These are phyloP conservation scores for Harrya chromipes DNA, from an alignment of 768 basidiomycete species.

Conservation along the genomic window DNA sequence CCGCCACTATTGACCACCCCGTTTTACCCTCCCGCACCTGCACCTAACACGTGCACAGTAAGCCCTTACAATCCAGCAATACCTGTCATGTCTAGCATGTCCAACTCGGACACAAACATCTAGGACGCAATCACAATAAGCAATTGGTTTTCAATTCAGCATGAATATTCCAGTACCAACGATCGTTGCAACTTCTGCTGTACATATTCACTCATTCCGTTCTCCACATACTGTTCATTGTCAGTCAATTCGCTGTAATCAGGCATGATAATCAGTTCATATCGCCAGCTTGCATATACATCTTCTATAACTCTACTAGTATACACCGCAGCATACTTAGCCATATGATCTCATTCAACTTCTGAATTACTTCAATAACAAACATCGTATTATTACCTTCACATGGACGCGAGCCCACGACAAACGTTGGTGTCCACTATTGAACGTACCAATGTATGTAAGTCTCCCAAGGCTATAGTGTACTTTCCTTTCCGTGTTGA, in stretches of 20 bases:
- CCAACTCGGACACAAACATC: constrained; percentile 9
- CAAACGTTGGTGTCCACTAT: constrained; percentile 1
- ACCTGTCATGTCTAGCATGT: constrained; percentile 16
- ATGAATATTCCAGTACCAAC: constrained; percentile 2
- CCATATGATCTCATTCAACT: neutral
- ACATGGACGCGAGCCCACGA: neutral
- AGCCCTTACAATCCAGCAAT: constrained; percentile 8
- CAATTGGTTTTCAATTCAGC: neutral
- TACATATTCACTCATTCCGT: constrained; percentile 17
- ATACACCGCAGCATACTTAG: constrained; percentile 13
- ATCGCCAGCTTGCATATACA: constrained; percentile 13
- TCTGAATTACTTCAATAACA: constrained; percentile 16
- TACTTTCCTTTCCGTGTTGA: constrained; percentile 24
- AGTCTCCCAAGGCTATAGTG: constrained; percentile 4
- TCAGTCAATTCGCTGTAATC: constrained; percentile 13
- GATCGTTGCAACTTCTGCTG: constrained; percentile 11
- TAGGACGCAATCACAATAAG: constrained; percentile 8
- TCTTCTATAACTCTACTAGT: constrained; percentile 17
- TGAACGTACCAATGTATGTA: neutral
- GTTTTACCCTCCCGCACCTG: constrained; percentile 27
- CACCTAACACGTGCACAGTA: constrained; percentile 3
- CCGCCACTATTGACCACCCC: constrained; percentile 29
- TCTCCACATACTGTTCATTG: constrained; percentile 4
- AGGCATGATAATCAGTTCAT: constrained; percentile 6
- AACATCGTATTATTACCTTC: constrained; percentile 6